These are phyloP conservation scores for Eleusine indica DNA, from an alignment of 176 grass and related monocot species.

Conservation along the genomic window DNA sequence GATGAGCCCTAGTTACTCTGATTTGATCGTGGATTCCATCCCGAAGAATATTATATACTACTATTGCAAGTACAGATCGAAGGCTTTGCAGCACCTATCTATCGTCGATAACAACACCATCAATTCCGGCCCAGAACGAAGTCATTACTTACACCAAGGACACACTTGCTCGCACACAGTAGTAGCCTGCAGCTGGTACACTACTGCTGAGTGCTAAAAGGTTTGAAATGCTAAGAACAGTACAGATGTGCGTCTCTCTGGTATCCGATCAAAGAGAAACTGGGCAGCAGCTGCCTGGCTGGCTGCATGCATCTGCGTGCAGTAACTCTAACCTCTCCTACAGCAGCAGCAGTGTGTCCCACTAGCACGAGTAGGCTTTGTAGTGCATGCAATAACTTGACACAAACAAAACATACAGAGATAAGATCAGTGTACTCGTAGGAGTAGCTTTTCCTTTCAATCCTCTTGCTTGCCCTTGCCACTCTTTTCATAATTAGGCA, in stretches of 20 bases:
- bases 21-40: neutral
- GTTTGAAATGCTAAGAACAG: slow-evolving; percentile 30
- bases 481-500: slow-evolving; percentile 44
- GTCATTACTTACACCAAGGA: neutral
- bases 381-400: slow-evolving; percentile 55
- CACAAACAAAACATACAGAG: slow-evolving; percentile 35
- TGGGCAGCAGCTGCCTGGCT: neutral
- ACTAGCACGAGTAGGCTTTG: neutral
- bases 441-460: neutral
- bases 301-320: slow-evolving; percentile 11
- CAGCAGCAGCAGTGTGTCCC: neutral
- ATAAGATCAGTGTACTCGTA: neutral
- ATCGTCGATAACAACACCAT: neutral
- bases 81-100: neutral
- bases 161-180: neutral
- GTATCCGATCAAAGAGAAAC: slow-evolving; percentile 18
- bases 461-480: slow-evolving; percentile 10
- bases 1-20: neutral
- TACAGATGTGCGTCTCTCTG: neutral
- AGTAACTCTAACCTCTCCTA: slow-evolving; percentile 44
- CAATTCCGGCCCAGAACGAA: slow-evolving; percentile 19
- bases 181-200: neutral
- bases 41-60: slow-evolving; percentile 4
- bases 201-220: slow-evolving; percentile 19
- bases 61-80: neutral